A percentile compares a stretch with the other conserved stretches of the same genome.
Conservation (phyloP, 345 rosid genomes). For the Eutrema heterophyllum region DNA sequence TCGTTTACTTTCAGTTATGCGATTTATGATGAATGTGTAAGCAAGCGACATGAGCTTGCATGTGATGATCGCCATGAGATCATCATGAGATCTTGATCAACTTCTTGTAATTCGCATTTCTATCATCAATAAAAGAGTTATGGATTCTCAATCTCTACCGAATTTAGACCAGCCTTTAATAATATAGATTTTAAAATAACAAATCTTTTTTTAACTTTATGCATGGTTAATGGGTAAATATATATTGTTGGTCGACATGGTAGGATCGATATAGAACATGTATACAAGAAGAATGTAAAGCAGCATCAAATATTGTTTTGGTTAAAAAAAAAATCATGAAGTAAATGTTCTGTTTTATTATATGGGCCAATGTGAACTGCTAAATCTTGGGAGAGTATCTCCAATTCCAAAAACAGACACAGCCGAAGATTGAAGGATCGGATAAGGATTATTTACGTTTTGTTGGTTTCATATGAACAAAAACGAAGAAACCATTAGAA, state of each 20-base stretch:
- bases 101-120: too few relatives aligned
- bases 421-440: conserved; percentile 7
- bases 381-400: conserved; percentile 2
- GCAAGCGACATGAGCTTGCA: too few relatives aligned
- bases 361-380: conserved; percentile 20
- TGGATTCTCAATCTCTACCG: too few relatives aligned
- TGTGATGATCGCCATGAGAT: too few relatives aligned
- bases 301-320: background rate
- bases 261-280: background rate
- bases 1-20: too few relatives aligned
- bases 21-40: too few relatives aligned
- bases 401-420: conserved; percentile 16
- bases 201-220: background rate
- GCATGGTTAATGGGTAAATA: background rate
- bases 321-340: background rate
- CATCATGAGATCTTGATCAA: too few relatives aligned
- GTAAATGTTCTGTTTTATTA: conserved; percentile 4
- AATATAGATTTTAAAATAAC: background rate
- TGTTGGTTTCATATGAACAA: conserved; percentile 23
- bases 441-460: background rate
- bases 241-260: background rate
- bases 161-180: background rate
- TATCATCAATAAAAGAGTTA: too few relatives aligned
- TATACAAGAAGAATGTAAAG: conserved; percentile 1
- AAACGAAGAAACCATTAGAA: background rate